Evolutionary conservation across 768 basidiomycete species (phyloP), one percentile per base, ranked within the genome.

Genomic region (Brasilioporus rufonigricans): DNA sequence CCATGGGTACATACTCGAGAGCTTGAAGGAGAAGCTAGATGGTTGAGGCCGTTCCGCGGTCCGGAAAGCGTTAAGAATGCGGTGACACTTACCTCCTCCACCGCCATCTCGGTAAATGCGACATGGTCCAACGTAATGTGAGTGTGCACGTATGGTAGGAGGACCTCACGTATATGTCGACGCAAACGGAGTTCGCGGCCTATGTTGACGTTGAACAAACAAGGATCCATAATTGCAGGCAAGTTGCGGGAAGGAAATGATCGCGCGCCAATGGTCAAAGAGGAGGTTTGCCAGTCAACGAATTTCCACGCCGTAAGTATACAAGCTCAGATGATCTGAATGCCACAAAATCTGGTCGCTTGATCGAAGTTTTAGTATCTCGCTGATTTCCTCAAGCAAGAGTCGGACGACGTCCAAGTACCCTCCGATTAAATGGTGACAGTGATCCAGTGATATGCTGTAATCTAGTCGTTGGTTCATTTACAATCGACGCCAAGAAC

Each of bases 81-180:
- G 31, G 5, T 1, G 13, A 18, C 2, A 53, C 68, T 39, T 40
- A 79, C 86, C 61, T 82, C 73, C 38, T 74, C 61, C 16, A 82
- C 78, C 2, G 76, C 73, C 52, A 71, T 65, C 55, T 80, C 73
- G 4, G 85, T 86, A 61, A 78, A 82, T 14, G 73, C 64, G 41
- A 82, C 67, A 63, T 87, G 79, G 63, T 86, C 76, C 50, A 70
- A 78, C 0, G 83, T 80, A 31, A 85, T 67, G 66, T 89, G 79
- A 18, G 64, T 68, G 33, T 74, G 74, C 8, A 73, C 77, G 60
- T 88, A 89, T 39, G 78, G 73, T 27, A 80, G 70, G 27, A 88
- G 74, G 27, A 85, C 66, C 33, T 76, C 68, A 38, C 76, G 80
- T 53, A 88, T 80, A 62, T 86, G 85, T 44, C 58, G 58, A 33